Evolutionary conservation across 495 filamentous ascomycete genomes (phyloP), one percentile per base, ranked within the genome.

Genomic region (Margaritispora aquatica): DNA sequence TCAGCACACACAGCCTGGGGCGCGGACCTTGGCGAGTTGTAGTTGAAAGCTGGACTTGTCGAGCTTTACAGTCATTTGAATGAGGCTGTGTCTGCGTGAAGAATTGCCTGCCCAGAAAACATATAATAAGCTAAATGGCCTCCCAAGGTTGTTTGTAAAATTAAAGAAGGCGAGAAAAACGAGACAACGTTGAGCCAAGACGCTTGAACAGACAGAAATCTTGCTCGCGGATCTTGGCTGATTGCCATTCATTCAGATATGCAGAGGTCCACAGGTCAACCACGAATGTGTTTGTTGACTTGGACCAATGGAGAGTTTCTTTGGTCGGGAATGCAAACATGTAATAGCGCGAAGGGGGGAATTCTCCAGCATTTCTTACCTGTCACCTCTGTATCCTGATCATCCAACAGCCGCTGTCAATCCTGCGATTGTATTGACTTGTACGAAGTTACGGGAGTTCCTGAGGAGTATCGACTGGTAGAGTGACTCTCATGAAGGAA

Each of bases 21-120:
- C 65, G 59, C 48, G 55, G 52, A 59, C 59, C 65, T 67, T 61
- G 65, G 58, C 59, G 41, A 22, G 36, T 59, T 55, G 50, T 58
- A n/a, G 55, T 55, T 51, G 61, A 44, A 15, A 44, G 38, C 38
- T 44, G n/a, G 36, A 51, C 54, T 22, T 24, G 20, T 51, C 41
- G 29, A 51, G 46, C 31, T 22, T 67, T 23, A 24, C 57, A 47
- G 57, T 58, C 65, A 67, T 67, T 59, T 64, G 61, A 57, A 38
- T 26, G 48, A 54, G 58, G 57, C 55, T 60, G 61, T 55, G 57
- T 63, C 23, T 26, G n/a, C n/a, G 29, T 44, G 38, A 17, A 44
- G 17, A 44, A 44, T 8, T 15, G 38, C 38, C 38, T 41, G 17
- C 38, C 21, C 11, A 31, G 48, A 58, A 11, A 54, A 50, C 15